Evolutionary conservation across 805 yeast species (phyloP), one percentile per base, ranked within the genome.

Genomic region (Kuraishia molischiana): DNA sequence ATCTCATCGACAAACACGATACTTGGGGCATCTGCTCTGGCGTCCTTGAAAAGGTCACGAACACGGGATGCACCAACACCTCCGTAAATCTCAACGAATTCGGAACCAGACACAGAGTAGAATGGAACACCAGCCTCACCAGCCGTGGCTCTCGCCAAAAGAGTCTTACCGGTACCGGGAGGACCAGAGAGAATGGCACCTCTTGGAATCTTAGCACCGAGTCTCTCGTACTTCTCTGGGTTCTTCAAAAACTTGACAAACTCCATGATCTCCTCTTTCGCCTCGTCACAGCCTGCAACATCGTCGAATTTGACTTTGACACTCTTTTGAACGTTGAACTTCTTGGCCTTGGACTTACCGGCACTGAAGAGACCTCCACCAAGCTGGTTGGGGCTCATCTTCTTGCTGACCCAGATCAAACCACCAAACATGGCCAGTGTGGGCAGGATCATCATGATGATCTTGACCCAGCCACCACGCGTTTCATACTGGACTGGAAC

Each of bases 61-160:
- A 87, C 97, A 58, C 97, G 73, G 3, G 90, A 79, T 3, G 96
- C 95, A 64, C 96, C 96, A 19, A 87, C 95, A 62, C 96, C 96
- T 17, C 85, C 94, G 66, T 85, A 87, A 95, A 87, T 87, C 59
- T 87, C 95, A n/a, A 86, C 94, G 48, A 87, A 87, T 56, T 87
- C 96, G 11, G 95, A 85, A 50, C 95, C 96, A 1, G 94, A 82
- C 5, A 87, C 95, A 18, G 92, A 79, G 46, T 77, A 77, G 57
- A 87, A 87, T 19, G 97, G 95, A 37, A 87, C 97, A 36, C 85
- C 92, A 2, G 96, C 95, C 58, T 87, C 96, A 49, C 97, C 96
- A 2, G 96, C 97, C 19, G 96, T 87, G 10, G 96, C 96, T 58
- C 84, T 86, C 19, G 96, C 96, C 40, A 87, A 63, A 44, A 87